phyloP scores from a whole-genome alignment of 2,329 filamentous ascomycete genomes.

The Fusarium neocosmosporiellum region DNA sequence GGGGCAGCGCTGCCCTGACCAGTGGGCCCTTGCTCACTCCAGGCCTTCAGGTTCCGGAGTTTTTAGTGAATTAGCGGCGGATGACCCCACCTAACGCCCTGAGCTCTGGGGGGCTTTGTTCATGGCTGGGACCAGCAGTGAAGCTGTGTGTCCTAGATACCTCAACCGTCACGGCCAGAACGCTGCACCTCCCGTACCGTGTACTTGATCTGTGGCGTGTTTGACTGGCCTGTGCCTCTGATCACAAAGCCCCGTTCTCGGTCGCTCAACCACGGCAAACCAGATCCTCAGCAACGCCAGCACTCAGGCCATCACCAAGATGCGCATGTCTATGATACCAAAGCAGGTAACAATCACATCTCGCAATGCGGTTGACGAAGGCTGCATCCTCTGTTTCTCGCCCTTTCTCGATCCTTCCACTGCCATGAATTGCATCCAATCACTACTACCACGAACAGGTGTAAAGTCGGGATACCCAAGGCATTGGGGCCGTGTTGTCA shows the following conservation, averaged over 20 bases:
- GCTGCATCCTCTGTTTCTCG: conserved; percentile 8
- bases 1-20: conserved; percentile 11
- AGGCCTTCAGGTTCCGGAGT: not conserved
- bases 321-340: conserved; percentile 11
- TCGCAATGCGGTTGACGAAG: conserved; percentile 1
- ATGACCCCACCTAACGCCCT: conserved; percentile 6
- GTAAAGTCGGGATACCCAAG: conserved; percentile 31
- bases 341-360: not conserved
- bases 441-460: not conserved
- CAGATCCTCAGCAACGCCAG: conserved; percentile 1
- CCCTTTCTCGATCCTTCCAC: conserved; percentile 26
- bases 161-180: not conserved
- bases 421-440: conserved; percentile 18
- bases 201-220: conserved; percentile 25
- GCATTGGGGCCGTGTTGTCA: conserved; percentile 20
- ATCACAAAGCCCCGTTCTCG: not conserved
- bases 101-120: conserved; percentile 2
- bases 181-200: conserved; percentile 1
- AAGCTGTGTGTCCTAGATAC: not conserved
- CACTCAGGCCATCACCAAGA: conserved; percentile 8
- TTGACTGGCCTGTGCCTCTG: conserved; percentile 17
- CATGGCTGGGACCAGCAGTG: conserved; percentile 3
- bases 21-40: not conserved
- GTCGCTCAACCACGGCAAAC: not conserved
- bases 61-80: not conserved